Evolutionary conservation across 2,329 filamentous ascomycete genomes (phyloP).

Genomic region (Alternaria panax): DNA sequence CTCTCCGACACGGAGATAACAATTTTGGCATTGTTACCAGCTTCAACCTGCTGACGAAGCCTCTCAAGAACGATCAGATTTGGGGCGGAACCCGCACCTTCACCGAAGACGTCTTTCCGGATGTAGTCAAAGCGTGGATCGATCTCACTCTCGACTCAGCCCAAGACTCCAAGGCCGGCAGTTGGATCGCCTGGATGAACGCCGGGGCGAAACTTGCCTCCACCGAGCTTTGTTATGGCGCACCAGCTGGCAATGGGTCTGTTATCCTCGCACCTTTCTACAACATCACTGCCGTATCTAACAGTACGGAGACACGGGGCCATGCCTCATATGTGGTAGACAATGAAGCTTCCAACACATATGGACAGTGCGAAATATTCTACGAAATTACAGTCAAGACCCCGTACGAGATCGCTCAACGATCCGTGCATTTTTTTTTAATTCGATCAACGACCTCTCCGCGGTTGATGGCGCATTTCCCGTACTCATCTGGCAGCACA

Average conservation of each 20-base stretch:
- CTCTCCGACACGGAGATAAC: slow-evolving; percentile 40
- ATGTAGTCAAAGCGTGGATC: slow-evolving; percentile 23
- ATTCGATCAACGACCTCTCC: slow-evolving; percentile 7
- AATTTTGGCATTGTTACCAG: slow-evolving; percentile 33
- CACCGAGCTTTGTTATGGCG: slow-evolving; percentile 27
- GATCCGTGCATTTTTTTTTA: slow-evolving; percentile 19
- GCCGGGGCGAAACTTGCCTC: slow-evolving; percentile 9
- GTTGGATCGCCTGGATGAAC: slow-evolving; percentile 34
- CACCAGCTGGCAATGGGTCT: slow-evolving; percentile 15
- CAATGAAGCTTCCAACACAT: slow-evolving; percentile 5
- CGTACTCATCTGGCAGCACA: slow-evolving; percentile 25
- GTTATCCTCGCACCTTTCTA: slow-evolving; percentile 5
- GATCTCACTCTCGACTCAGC: slow-evolving; percentile 9
- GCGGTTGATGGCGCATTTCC: slow-evolving; percentile 14
- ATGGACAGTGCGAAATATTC: slow-evolving; percentile 17
- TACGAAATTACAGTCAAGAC: slow-evolving; percentile 20
- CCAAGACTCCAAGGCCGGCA: slow-evolving; percentile 35
- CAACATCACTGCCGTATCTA: not conserved
- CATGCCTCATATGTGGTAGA: slow-evolving; percentile 6
- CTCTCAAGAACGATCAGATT: slow-evolving; percentile 17
- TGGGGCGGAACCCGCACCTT: slow-evolving; percentile 20
- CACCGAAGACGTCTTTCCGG: slow-evolving; percentile 16
- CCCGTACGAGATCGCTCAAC: slow-evolving; percentile 18
- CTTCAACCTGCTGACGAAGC: slow-evolving; percentile 26
- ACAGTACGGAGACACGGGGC: slow-evolving; percentile 1